Base-by-base conservation (phyloP, 1,139 yeast genomes). In the Pichia sp. region DNA sequence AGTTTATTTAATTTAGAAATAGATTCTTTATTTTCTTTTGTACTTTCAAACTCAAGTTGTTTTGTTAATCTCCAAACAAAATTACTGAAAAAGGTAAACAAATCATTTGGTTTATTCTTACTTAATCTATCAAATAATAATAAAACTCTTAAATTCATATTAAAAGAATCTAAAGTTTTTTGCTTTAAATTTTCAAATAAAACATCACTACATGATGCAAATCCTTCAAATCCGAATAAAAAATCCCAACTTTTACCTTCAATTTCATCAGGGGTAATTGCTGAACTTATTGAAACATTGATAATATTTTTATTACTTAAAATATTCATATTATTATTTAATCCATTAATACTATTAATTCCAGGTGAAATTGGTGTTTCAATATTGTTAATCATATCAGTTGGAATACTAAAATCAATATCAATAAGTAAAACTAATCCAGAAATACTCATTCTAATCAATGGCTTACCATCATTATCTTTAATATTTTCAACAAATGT, bases 401-500 rank as follows among this genome's bases (percentile, higher is more conserved):
- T 28, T 4, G 42, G 44, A 6, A 43, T 43, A 25, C 51, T 53
- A 44, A 59, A 59, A 48, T 62, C 66, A 35, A 62, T 58, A 46
- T 63, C 67, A 22, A 63, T 59, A 20, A 63, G 48, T 25, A 63
- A 46, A n/a, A 60, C 57, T 48, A 58, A 56, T 3, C 66, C 65
- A 26, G 63, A 55, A 10, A 41, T 36, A 28, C 47, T 40, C 30
- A 39, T 20, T 24, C 51, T 8, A 24, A 33, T 24, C 23, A 35
- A 39, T 35, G 24, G 23, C 29, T 25, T 41, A 16, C 39, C 43
- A 3, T n/a, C 30, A 8, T 23, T 25, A 10, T 32, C 37, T n/a
- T 41, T 41, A 10, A 38, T 37, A 12, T 41, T 28, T 44, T 62
- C 66, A 10, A 56, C 56, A 40, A 62, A 63, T 2, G 66, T 61